Evolutionary conservation across 768 basidiomycete genomes (phyloP), one percentile per base, ranked within the genome.

Genomic region (Lactarius pseudohatsudake): DNA sequence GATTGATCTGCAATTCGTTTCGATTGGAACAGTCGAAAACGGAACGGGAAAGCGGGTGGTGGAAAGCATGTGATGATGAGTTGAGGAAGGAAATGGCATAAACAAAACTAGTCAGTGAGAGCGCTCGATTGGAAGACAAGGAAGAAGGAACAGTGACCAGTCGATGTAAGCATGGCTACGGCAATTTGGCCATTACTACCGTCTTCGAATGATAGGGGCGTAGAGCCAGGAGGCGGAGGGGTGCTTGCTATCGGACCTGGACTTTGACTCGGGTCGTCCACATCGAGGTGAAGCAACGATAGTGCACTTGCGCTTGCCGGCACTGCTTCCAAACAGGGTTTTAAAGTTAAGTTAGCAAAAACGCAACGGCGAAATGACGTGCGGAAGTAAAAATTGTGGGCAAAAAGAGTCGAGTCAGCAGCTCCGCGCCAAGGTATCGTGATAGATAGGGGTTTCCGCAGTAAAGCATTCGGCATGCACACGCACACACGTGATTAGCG

Each of bases 1-100:
- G 62, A 63, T 67, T 67, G 66, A 67, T 67, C 66, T 67, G 66
- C 66, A 67, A 43, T 64, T 67, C 47, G 58, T 56, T 67, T 59
- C 57, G 50, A 66, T 64, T 64, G 38, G 66, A 62, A 67, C 36
- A 38, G 55, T 50, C 47, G 55, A 54, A 62, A 54, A 40, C 61
- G 50, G 50, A 66, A 66, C 32, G 32, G 61, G 57, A 66, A 41
- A 5, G 50, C 26, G n/a, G 7, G 65, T 56, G 57, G 57, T 41
- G 38, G 41, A 59, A 55, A 59, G 41, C 66, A 67, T 67, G 66
- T 67, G 62, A 59, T 47, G 66, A 45, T 8, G 28, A 40, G 36
- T 15, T 13, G 16, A 38, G 22, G 47, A 34, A 22, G 66, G 66
- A 64, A 67, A 67, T 62, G 28, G 22, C n/a, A 67, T 60, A 26